Evolutionary conservation across 1,284 basidiomycete genomes (phyloP).

Genomic region (Phellopilus nigrolimitatus): DNA sequence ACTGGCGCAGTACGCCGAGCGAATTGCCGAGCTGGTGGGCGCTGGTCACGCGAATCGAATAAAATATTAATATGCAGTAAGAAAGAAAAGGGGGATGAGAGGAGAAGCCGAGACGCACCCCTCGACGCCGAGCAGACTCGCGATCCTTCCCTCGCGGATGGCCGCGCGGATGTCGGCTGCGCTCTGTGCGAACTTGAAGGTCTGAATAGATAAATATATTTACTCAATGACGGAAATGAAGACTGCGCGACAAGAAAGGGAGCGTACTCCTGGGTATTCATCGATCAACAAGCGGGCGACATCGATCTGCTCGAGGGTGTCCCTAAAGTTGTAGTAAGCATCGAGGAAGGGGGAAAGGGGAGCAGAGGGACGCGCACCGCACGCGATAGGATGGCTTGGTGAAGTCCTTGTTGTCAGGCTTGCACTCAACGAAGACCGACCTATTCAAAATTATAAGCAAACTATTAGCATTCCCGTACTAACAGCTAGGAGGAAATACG

Average conservation of each 20-base stretch:
- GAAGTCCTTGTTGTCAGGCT: constrained; percentile 61
- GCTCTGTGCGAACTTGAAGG: constrained; percentile 61
- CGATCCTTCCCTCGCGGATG: constrained; percentile 70
- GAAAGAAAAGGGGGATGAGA: neutral
- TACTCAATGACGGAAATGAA: neutral
- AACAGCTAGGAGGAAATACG: constrained; percentile 22
- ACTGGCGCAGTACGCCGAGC: constrained; percentile 72
- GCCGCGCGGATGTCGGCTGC: constrained; percentile 60
- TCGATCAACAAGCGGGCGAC: constrained; percentile 71
- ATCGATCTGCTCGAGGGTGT: constrained; percentile 95
- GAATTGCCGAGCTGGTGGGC: constrained; percentile 90
- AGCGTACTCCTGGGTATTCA: constrained; percentile 65
- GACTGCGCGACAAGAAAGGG: neutral
- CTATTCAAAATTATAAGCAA: constrained; percentile 31
- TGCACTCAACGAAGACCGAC: constrained; percentile 65
- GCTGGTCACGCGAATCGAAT: too few relatives aligned
- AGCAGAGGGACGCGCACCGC: constrained; percentile 40
- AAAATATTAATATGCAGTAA: neutral
- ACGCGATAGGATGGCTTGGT: constrained; percentile 72
- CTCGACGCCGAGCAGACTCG: constrained; percentile 85
- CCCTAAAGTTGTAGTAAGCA: constrained; percentile 38
- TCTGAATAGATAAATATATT: constrained; percentile 35
- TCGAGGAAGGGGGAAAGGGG: neutral
- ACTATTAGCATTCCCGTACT: neutral
- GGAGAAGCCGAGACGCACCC: constrained; percentile 47